These are phyloP conservation scores for Fonsecaea nubica DNA, from an alignment of 2,329 filamentous ascomycete genomes.

Conservation along the genomic window DNA sequence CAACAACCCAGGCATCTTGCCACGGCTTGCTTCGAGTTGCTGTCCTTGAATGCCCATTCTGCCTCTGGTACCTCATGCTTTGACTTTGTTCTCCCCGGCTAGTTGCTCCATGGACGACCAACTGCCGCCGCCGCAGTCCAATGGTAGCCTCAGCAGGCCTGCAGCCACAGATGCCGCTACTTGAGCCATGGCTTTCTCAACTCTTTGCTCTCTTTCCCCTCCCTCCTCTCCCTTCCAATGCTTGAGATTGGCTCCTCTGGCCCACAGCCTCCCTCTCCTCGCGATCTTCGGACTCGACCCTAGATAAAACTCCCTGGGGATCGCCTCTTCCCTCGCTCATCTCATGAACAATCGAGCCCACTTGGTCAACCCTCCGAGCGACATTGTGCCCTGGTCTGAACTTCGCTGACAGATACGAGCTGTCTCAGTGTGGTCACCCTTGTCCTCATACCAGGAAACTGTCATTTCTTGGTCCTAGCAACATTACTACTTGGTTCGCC, in stretches of 20 bases:
- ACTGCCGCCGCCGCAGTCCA: neutral
- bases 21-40: neutral
- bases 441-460: neutral
- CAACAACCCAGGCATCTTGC: neutral
- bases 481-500: constrained; percentile 5
- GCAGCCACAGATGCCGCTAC: neutral
- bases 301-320: constrained; percentile 3
- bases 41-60: neutral
- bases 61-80: neutral
- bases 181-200: neutral
- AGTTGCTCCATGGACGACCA: neutral
- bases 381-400: neutral
- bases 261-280: constrained; percentile 10
- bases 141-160: neutral
- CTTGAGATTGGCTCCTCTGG: neutral
- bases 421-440: neutral
- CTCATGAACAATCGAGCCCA: constrained; percentile 11
- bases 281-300: constrained; percentile 3
- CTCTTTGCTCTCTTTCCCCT: neutral
- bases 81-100: neutral
- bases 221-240: neutral
- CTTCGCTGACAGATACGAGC: constrained; percentile 1
- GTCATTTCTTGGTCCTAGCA: neutral
- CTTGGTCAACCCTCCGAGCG: neutral
- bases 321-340: constrained; percentile 9